phyloP scores from a whole-genome alignment of 306 rosid genomes.

The Gynostemma pentaphyllum region DNA sequence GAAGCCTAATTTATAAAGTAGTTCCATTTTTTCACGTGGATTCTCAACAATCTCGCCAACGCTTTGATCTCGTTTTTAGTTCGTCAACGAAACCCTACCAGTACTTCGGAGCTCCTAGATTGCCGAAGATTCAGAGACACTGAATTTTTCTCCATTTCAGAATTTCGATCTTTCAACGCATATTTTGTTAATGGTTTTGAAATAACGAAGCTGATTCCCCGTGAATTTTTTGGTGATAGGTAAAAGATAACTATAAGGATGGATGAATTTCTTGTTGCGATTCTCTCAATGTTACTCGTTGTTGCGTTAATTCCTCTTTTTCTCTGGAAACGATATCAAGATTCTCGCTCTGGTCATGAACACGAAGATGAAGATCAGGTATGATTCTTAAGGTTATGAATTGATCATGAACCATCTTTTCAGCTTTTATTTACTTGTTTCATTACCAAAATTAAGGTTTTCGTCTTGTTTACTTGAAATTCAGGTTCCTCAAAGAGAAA shows the following conservation, averaged over 20 bases:
- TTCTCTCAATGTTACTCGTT: constrained; percentile 57
- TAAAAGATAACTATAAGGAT: constrained; percentile 14
- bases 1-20: too few relatives aligned
- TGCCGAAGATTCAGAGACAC: too few relatives aligned
- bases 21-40: too few relatives aligned
- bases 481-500: constrained; percentile 63
- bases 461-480: neutral
- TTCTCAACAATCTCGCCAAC: too few relatives aligned
- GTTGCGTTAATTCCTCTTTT: constrained; percentile 57
- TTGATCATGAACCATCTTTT: neutral
- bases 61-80: too few relatives aligned
- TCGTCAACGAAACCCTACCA: too few relatives aligned
- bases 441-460: neutral
- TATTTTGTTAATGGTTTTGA: neutral
- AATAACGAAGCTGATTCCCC: neutral
- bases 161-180: neutral
- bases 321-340: constrained; percentile 67
- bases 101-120: too few relatives aligned
- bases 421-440: neutral
- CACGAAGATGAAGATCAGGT: constrained; percentile 66
- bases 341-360: constrained; percentile 31
- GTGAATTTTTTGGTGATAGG: neutral
- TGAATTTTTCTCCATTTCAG: too few relatives aligned
- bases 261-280: constrained; percentile 50
- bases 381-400: constrained; percentile 9